Evolutionary conservation across 441 rosid species (phyloP).

Genomic region (Biscutella auriculata): DNA sequence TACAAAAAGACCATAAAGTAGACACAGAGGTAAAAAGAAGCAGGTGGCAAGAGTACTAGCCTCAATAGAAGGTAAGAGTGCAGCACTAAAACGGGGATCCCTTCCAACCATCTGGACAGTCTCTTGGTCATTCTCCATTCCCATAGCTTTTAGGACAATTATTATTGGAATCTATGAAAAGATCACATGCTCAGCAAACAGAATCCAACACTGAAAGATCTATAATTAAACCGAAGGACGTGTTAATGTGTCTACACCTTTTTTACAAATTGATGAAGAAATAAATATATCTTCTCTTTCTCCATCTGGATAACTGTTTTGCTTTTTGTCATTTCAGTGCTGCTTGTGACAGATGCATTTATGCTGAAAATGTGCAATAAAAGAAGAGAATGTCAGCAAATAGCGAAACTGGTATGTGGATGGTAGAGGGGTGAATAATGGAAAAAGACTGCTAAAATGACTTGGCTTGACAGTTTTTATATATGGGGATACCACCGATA

Average conservation of each 20-base stretch:
- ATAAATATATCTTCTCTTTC: constrained; percentile 73
- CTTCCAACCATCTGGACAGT: constrained; percentile 92
- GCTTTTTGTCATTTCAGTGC: constrained; percentile 76
- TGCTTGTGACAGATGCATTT: constrained; percentile 90
- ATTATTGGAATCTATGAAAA: constrained; percentile 53
- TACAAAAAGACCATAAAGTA: background rate
- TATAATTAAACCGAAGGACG: background rate
- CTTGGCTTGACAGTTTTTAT: background rate
- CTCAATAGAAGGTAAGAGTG: constrained; percentile 85
- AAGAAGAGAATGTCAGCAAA: constrained; percentile 11
- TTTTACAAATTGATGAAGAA: constrained; percentile 56
- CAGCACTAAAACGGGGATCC: constrained; percentile 73
- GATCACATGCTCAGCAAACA: constrained; percentile 14
- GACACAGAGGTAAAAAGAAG: background rate
- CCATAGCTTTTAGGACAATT: constrained; percentile 90
- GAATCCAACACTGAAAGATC: constrained; percentile 1
- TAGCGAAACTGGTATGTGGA: background rate
- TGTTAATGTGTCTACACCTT: constrained; percentile 33
- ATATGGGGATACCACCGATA: background rate
- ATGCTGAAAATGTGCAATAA: constrained; percentile 34
- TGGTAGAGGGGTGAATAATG: background rate
- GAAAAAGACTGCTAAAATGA: background rate
- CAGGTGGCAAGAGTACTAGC: constrained; percentile 26
- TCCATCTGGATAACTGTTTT: constrained; percentile 88
- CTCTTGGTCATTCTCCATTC: constrained; percentile 96